Conservation (phyloP, 1,139 yeast genomes). For the Eremothecium cymbalariae region DNA sequence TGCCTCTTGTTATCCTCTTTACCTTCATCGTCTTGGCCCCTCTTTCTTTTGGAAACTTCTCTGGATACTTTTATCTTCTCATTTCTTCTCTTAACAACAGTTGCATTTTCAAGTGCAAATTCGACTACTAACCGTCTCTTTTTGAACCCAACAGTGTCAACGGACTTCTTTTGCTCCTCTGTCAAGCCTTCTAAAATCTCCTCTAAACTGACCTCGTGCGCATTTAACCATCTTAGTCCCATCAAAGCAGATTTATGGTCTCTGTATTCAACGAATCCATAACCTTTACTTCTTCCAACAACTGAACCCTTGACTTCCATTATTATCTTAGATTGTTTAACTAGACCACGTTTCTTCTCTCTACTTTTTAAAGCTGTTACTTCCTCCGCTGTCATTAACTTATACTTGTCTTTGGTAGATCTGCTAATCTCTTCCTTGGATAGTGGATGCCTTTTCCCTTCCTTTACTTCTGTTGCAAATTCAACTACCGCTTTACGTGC, state of each 20-base stretch:
- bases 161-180: constrained; percentile 57
- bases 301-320: constrained; percentile 86
- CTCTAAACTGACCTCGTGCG: constrained; percentile 67
- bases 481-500: constrained; percentile 93
- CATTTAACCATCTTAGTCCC: constrained; percentile 97
- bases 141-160: constrained; percentile 43
- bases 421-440: constrained; percentile 83
- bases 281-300: constrained; percentile 88
- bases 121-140: constrained; percentile 84
- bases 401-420: constrained; percentile 60
- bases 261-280: constrained; percentile 88
- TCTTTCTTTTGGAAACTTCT: constrained; percentile 32
- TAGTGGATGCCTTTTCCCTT: constrained; percentile 68
- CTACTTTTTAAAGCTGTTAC: constrained; percentile 42
- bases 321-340: constrained; percentile 85
- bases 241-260: constrained; percentile 90
- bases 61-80: constrained; percentile 53
- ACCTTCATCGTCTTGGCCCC: constrained; percentile 29
- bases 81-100: constrained; percentile 81
- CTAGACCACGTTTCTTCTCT: constrained; percentile 78
- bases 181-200: constrained; percentile 66
- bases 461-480: constrained; percentile 86
- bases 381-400: constrained; percentile 40
- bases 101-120: constrained; percentile 92
- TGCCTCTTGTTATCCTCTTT: constrained; percentile 18